Percentiles rank a stretch among this genome's conserved stretches.
These are phyloP conservation scores for Auricularia auricula-judae DNA, from an alignment of 768 basidiomycete species.

Conservation along the genomic window DNA sequence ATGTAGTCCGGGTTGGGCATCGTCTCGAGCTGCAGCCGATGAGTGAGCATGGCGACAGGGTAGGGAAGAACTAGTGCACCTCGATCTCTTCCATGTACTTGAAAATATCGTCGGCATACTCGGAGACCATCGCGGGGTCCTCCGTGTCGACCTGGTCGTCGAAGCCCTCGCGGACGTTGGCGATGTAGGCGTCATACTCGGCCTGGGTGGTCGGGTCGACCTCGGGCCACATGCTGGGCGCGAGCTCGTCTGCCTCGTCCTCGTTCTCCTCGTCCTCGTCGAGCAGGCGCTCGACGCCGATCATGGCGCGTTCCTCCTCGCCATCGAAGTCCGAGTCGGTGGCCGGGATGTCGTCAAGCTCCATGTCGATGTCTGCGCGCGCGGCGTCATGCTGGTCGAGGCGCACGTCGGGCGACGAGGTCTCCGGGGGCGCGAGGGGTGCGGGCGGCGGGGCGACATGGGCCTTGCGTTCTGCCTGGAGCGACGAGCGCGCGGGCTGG, in stretches of 20 bases:
- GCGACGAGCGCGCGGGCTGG: constrained; percentile 4
- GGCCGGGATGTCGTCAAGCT: constrained; percentile 22
- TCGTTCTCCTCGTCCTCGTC: neutral
- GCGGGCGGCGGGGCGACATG: constrained; percentile 29
- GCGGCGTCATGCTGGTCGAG: constrained; percentile 28
- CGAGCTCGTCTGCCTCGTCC: constrained; percentile 25
- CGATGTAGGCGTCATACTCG: constrained; percentile 50
- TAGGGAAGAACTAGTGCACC: no score
- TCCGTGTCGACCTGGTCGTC: constrained; percentile 61
- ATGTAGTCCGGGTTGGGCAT: constrained; percentile 95
- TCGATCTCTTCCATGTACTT: constrained; percentile 91
- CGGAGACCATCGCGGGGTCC: constrained; percentile 94
- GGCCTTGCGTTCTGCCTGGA: constrained; percentile 15
- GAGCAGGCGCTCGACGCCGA: constrained; percentile 1
- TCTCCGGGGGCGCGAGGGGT: constrained; percentile 26
- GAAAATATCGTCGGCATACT: constrained; percentile 98
- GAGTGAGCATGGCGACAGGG: constrained; percentile 13
- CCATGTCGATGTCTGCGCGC: constrained; percentile 38
- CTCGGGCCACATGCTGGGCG: constrained; percentile 48
- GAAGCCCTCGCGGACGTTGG: constrained; percentile 49
- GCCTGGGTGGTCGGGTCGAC: constrained; percentile 49
- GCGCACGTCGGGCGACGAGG: constrained; percentile 30
- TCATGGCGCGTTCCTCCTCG: neutral
- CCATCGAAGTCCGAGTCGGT: neutral
- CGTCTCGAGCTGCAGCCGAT: constrained; percentile 47